Percentiles rank a stretch among this genome's conserved stretches.
Conservation (phyloP, 768 basidiomycete genomes). For the Termitomyces sp. region DNA sequence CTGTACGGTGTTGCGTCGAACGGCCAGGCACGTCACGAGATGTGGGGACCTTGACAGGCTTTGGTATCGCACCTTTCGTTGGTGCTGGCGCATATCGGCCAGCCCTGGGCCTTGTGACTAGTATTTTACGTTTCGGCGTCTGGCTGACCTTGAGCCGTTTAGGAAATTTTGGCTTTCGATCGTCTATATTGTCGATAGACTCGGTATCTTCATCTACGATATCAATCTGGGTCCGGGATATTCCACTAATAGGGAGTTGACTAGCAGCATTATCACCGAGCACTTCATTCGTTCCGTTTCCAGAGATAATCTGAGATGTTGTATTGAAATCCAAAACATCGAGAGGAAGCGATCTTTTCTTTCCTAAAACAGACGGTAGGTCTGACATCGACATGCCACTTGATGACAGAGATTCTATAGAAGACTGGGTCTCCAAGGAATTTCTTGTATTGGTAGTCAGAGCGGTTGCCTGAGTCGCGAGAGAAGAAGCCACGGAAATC, state of each 20-base stretch:
- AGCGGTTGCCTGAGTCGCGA: slow-evolving; percentile 27
- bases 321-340: slow-evolving; percentile 14
- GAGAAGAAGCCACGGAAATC: slow-evolving; percentile 13
- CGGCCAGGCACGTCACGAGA: slow-evolving; percentile 4
- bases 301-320: slow-evolving; percentile 13
- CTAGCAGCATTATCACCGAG: neutral
- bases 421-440: slow-evolving; percentile 32
- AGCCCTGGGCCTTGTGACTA: slow-evolving; percentile 14
- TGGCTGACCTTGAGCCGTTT: slow-evolving; percentile 29
- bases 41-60: slow-evolving; percentile 7
- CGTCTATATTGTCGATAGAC: slow-evolving; percentile 12
- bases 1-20: neutral
- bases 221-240: neutral
- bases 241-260: neutral
- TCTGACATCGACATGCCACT: slow-evolving; percentile 26
- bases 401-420: slow-evolving; percentile 35
- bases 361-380: slow-evolving; percentile 34
- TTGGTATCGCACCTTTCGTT: slow-evolving; percentile 7
- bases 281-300: neutral
- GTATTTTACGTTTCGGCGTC: slow-evolving; percentile 9
- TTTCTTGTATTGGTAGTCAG: slow-evolving; percentile 34
- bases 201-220: slow-evolving; percentile 5
- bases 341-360: slow-evolving; percentile 33
- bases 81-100: slow-evolving; percentile 5
- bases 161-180: slow-evolving; percentile 19